Evolutionary conservation across 2,329 filamentous ascomycete genomes (phyloP).

Genomic region (Pseudocercospora crystallina): DNA sequence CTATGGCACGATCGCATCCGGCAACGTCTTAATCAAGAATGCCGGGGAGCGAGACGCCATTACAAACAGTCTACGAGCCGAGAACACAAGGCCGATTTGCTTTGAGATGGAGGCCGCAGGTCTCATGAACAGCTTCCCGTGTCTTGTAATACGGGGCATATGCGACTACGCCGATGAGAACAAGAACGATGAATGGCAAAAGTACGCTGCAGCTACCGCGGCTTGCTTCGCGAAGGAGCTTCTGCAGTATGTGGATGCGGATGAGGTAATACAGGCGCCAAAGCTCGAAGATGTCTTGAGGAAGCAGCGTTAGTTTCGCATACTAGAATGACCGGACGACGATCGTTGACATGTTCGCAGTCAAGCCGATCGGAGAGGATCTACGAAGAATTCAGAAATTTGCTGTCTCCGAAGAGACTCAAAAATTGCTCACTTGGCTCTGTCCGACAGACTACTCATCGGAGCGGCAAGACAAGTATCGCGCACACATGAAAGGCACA

Average conservation of each 20-base stretch:
- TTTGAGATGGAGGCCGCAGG: too few species aligned
- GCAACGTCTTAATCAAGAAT: slow-evolving; percentile 24
- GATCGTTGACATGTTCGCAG: too few species aligned
- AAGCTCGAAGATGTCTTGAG: too few species aligned
- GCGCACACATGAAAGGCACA: not conserved
- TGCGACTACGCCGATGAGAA: slow-evolving; percentile 26
- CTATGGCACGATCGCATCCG: slow-evolving; percentile 29
- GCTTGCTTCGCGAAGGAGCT: slow-evolving; percentile 25
- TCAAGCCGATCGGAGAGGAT: too few species aligned
- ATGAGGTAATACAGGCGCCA: too few species aligned
- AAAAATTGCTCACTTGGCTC: not conserved
- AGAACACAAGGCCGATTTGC: too few species aligned
- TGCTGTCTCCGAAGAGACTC: too few species aligned
- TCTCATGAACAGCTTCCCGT: slow-evolving; percentile 25
- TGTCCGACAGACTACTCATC: not conserved
- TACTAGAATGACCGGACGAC: too few species aligned
- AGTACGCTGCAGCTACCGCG: slow-evolving; percentile 24
- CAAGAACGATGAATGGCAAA: slow-evolving; percentile 26
- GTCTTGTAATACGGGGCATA: slow-evolving; percentile 26
- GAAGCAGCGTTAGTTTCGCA: too few species aligned
- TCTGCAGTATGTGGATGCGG: too few species aligned
- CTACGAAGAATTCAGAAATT: too few species aligned
- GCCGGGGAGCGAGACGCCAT: too few species aligned
- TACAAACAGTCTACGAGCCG: slow-evolving; percentile 17
- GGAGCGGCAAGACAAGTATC: not conserved